Percentiles rank a stretch among this genome's conserved stretches.
phyloP scores from a whole-genome alignment of 495 filamentous ascomycete genomes.

The Patellaria atrata region DNA sequence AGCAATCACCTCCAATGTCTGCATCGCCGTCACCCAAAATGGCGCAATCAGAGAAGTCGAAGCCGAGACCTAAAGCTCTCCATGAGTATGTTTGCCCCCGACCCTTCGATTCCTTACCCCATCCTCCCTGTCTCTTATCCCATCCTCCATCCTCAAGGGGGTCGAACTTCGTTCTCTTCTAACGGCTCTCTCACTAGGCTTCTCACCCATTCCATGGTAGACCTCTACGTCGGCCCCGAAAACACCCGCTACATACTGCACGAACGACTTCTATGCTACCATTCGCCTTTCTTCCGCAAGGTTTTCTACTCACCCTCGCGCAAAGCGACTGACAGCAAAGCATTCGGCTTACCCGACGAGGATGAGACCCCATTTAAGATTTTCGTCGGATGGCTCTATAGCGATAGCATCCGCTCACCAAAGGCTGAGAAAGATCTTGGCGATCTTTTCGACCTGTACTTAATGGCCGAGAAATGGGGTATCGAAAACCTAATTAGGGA shows the following conservation, averaged over 20 bases:
- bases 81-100: no score
- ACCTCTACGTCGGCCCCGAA: conserved; percentile 35
- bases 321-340: conserved; percentile 16
- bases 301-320: conserved; percentile 30
- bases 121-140: no score
- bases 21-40: no score
- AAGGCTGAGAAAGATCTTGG: conserved; percentile 31
- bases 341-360: conserved; percentile 33
- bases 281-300: conserved; percentile 33
- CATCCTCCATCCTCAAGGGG: no score
- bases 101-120: no score
- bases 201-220: conserved; percentile 33
- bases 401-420: conserved; percentile 24
- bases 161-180: no score
- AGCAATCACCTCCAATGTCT: no score
- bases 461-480: conserved; percentile 31
- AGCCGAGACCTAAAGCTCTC: no score
- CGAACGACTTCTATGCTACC: conserved; percentile 37
- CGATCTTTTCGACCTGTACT: conserved; percentile 33
- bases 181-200: no score
- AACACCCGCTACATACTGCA: conserved; percentile 34
- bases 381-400: conserved; percentile 38
- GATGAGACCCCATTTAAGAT: conserved; percentile 31
- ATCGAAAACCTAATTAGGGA: conserved; percentile 25
- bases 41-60: no score